Percentiles rank a stretch among this genome's conserved stretches.
Conservation (phyloP, 2,329 filamentous ascomycete species). For the Phialocephala subalpina region DNA sequence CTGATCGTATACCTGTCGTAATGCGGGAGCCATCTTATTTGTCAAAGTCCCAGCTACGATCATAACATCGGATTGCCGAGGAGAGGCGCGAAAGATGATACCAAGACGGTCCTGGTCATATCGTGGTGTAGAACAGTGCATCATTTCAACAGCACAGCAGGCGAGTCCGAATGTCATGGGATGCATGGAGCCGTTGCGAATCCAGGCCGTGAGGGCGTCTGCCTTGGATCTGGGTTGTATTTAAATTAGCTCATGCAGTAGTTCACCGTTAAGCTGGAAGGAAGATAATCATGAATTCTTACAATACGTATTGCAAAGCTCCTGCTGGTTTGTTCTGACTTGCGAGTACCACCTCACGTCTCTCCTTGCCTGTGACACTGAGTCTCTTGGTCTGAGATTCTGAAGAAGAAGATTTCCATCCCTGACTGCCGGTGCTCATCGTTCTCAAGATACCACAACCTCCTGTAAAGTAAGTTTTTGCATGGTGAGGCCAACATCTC, state of each 20-base stretch:
- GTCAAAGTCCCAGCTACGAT: constrained; percentile 92
- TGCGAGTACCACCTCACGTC: constrained; percentile 77
- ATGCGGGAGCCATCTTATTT: constrained; percentile 94
- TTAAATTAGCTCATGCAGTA: constrained; percentile 15
- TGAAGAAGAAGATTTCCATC: too few relatives aligned
- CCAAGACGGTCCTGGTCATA: constrained; percentile 90
- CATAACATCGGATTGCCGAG: constrained; percentile 90
- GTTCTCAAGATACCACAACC: too few relatives aligned
- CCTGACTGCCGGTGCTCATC: too few relatives aligned
- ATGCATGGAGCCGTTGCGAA: constrained; percentile 84
- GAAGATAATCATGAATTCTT: constrained; percentile 51
- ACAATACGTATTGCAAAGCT: constrained; percentile 86
- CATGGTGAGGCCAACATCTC: too few relatives aligned
- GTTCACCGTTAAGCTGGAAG: not conserved
- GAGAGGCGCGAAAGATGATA: constrained; percentile 90
- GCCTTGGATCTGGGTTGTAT: constrained; percentile 70
- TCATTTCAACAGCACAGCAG: constrained; percentile 93
- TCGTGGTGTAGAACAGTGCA: constrained; percentile 86
- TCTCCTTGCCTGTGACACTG: constrained; percentile 55
- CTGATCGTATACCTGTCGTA: constrained; percentile 93
- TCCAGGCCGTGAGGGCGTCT: constrained; percentile 85
- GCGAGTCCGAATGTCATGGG: constrained; percentile 89
- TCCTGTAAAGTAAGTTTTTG: too few relatives aligned
- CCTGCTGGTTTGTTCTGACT: constrained; percentile 84
- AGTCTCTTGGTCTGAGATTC: too few relatives aligned